Evolutionary conservation across 148 eudicot genomes (phyloP).

Genomic region (Camellia sinensis): DNA sequence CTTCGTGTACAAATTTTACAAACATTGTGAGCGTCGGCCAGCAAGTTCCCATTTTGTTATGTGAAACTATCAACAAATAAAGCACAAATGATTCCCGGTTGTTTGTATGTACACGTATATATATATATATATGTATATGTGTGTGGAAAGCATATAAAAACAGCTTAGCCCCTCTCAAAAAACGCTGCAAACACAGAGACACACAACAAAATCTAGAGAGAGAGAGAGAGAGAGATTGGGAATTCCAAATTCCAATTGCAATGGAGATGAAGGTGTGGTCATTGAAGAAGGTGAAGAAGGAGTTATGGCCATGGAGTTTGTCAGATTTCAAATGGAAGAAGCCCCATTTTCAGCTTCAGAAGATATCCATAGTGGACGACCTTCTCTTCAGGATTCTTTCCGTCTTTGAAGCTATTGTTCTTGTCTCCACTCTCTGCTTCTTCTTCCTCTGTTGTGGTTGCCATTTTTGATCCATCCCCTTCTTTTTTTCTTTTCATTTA

Average conservation of each 20-base stretch:
- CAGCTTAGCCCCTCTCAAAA: too few species aligned
- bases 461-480: slow-evolving; percentile 3
- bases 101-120: too few species aligned
- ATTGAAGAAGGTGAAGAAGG: not conserved
- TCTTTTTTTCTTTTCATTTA: not conserved
- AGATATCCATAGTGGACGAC: slow-evolving; percentile 3
- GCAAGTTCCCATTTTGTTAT: too few species aligned
- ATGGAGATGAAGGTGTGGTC: not conserved
- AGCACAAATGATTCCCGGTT: too few species aligned
- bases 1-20: too few species aligned
- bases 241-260: too few species aligned
- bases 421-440: slow-evolving; percentile 11
- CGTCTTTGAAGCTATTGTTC: slow-evolving; percentile 4
- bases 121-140: too few species aligned
- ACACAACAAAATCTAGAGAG: not conserved
- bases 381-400: slow-evolving; percentile 1
- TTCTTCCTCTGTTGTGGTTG: slow-evolving; percentile 11
- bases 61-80: too few species aligned
- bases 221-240: slow-evolving; percentile 6
- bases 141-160: too few species aligned
- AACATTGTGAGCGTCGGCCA: too few species aligned
- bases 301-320: not conserved
- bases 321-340: not conserved
- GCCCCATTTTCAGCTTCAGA: not conserved
- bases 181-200: too few species aligned